Evolutionary conservation across 2,329 filamentous ascomycete genomes (phyloP).

Genomic region (Capronia coronata): DNA sequence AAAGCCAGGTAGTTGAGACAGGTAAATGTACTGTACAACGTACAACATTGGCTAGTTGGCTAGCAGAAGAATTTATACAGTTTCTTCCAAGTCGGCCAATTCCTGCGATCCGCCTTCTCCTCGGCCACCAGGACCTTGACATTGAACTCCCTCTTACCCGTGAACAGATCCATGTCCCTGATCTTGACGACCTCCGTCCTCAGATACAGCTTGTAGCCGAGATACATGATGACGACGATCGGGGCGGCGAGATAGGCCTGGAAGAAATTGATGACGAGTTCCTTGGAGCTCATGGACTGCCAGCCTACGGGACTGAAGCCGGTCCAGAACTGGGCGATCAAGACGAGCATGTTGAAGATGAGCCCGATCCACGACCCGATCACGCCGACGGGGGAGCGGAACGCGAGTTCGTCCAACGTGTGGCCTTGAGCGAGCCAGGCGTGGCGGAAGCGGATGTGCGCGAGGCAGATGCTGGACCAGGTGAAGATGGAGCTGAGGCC

Average conservation of each 20-base stretch:
- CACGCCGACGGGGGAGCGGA: constrained; percentile 54
- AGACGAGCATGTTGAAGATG: constrained; percentile 48
- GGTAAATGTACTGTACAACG: too few relatives aligned
- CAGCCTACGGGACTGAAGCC: constrained; percentile 29
- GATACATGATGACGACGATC: constrained; percentile 48
- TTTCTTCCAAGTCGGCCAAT: constrained; percentile 72
- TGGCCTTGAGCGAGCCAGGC: constrained; percentile 56
- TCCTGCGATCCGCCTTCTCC: constrained; percentile 65
- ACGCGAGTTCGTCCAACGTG: constrained; percentile 59
- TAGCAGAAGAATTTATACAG: constrained; percentile 67
- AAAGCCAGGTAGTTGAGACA: too few relatives aligned
- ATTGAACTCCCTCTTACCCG: constrained; percentile 79
- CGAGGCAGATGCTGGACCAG: constrained; percentile 59
- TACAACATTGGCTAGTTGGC: constrained; percentile 36
- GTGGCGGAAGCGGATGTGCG: constrained; percentile 61
- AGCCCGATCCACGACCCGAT: constrained; percentile 59
- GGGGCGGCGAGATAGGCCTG: constrained; percentile 32
- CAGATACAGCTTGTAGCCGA: constrained; percentile 69
- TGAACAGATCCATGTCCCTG: constrained; percentile 77
- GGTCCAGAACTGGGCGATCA: constrained; percentile 46
- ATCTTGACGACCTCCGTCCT: constrained; percentile 60
- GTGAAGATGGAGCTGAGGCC: constrained; percentile 59
- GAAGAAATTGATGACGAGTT: constrained; percentile 30
- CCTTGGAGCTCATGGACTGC: constrained; percentile 16
- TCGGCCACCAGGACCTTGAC: constrained; percentile 70